Percentiles rank a stretch among this genome's conserved stretches.
Conservation (phyloP, 495 filamentous ascomycete genomes). For the Xylaria castorea region DNA sequence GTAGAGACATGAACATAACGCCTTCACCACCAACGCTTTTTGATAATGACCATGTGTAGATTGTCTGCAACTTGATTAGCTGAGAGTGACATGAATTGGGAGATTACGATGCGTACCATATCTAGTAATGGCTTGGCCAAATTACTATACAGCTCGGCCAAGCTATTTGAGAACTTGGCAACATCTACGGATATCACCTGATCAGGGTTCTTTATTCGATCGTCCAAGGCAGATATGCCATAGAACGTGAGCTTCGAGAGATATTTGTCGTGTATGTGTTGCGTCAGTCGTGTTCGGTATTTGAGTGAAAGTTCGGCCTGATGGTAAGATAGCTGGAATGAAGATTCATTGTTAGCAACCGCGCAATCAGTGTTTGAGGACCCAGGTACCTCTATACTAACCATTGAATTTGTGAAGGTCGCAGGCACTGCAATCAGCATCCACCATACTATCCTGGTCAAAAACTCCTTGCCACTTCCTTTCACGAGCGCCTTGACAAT, state of each 20-base stretch:
- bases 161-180: constrained; percentile 90
- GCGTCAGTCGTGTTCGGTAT: constrained; percentile 89
- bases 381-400: constrained; percentile 55
- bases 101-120: constrained; percentile 62
- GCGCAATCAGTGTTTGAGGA: neutral
- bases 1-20: constrained; percentile 87
- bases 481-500: constrained; percentile 90
- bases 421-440: constrained; percentile 98
- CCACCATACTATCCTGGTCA: constrained; percentile 93
- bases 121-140: constrained; percentile 95
- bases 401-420: constrained; percentile 99
- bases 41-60: constrained; percentile 93
- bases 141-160: constrained; percentile 96
- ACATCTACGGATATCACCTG: constrained; percentile 97
- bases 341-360: constrained; percentile 1
- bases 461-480: constrained; percentile 89
- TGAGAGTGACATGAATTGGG: neutral
- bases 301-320: constrained; percentile 92
- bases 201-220: constrained; percentile 98
- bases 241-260: constrained; percentile 98
- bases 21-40: constrained; percentile 94
- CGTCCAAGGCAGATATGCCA: constrained; percentile 90
- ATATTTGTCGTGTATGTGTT: constrained; percentile 92
- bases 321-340: constrained; percentile 84
- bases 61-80: constrained; percentile 53